Base-by-base conservation (phyloP, 257 asterid genomes). In the Coffea eugenioides region DNA sequence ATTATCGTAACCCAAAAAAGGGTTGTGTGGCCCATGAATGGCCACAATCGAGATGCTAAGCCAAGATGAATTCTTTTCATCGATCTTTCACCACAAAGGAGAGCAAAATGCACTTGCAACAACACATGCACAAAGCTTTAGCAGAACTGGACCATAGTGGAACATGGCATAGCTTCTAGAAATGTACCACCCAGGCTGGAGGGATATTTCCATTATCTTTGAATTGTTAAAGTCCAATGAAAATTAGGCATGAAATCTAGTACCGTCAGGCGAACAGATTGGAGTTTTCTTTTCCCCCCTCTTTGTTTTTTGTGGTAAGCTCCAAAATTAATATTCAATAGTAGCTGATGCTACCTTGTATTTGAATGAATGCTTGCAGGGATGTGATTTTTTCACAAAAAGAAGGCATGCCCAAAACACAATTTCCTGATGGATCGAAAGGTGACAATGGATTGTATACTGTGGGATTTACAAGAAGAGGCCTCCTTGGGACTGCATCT, bases 361-460 rank as follows among this genome's bases (percentile, higher is more conserved):
- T 8, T 49, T 25, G 20, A 10, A 43, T 74, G 48, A 70, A 39
- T 52, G 54, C 39, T 52, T 71, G 79, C 69, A 93, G 98, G 97
- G 92, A 8, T 80, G 81, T 27, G 93, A 92, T 75, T 92, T 93
- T 81, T 95, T 92, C 81, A 87, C 3, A 95, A 6, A 57, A 85
- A 77, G 94, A 92, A 16, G 99, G 99, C 25, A 91, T 95, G 93
- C 98, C 98, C 0, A 90, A 69, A 64, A 69, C 85, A 23, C 90
- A 91, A 46, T 95, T 95, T 88, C 99, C 99, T 11, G 75, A 90
- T 82, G 92, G 97, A 41, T 95, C 98, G 99, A 95, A 90, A 81
- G 99, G 98, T 0, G 93, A 83, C 70, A 89, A 89, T 0, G 99
- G 99, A 65, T 84, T 95, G 82, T 92, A 93, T 80, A 90, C 89